Conservation (phyloP, 257 asterid species). For the Ilex asprella region DNA sequence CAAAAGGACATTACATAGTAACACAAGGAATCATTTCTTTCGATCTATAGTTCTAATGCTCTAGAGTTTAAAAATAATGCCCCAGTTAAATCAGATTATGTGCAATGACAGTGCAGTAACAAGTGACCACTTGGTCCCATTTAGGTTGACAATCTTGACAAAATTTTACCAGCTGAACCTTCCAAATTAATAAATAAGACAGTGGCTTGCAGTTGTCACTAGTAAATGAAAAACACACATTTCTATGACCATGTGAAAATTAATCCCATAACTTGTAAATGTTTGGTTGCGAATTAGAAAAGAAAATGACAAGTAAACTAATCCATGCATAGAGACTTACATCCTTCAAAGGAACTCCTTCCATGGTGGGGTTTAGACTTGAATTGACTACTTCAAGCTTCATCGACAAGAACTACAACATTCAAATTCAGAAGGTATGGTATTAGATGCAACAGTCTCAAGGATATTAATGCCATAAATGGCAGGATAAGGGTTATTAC, state of each 20-base stretch:
- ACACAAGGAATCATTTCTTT: too few species aligned
- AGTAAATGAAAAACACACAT: too few species aligned
- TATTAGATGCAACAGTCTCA: slow-evolving; percentile 5
- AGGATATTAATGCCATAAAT: neutral
- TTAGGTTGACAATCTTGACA: neutral
- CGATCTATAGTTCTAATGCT: too few species aligned
- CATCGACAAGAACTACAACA: slow-evolving; percentile 81
- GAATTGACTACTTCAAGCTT: slow-evolving; percentile 92
- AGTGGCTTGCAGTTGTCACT: neutral
- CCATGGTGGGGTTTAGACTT: slow-evolving; percentile 47
- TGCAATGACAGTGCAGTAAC: too few species aligned
- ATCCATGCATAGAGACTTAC: slow-evolving; percentile 36
- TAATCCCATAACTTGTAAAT: neutral
- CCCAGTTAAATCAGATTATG: too few species aligned
- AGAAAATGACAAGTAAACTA: neutral
- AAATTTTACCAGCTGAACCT: neutral
- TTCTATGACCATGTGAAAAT: neutral
- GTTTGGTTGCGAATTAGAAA: too few species aligned
- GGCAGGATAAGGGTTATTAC: slow-evolving; percentile 9
- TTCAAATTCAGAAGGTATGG: slow-evolving; percentile 4
- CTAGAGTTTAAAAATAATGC: too few species aligned
- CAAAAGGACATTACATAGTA: too few species aligned
- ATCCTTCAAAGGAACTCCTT: slow-evolving; percentile 64
- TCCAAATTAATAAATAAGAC: neutral
- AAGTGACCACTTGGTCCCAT: too few species aligned